These are phyloP conservation scores for Microcyclospora tardicrescens DNA, from an alignment of 2,329 filamentous ascomycete species.

Conservation along the genomic window DNA sequence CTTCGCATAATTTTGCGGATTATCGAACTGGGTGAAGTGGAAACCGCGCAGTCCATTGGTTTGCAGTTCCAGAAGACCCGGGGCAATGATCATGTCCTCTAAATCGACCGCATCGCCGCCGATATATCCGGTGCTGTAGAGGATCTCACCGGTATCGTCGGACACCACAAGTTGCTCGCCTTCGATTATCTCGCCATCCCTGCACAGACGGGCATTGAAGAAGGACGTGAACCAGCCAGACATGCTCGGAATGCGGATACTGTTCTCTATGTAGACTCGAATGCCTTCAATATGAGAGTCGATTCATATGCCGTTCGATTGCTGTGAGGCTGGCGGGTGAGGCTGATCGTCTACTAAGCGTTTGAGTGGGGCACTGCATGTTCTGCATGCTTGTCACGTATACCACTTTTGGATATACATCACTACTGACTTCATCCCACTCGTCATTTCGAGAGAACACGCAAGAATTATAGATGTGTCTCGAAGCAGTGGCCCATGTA, in stretches of 20 bases:
- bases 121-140: constrained; percentile 31
- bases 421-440: too few species aligned
- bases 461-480: too few species aligned
- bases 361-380: too few species aligned
- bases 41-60: constrained; percentile 42
- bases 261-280: not conserved
- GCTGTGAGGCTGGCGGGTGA: too few species aligned
- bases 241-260: constrained; percentile 3
- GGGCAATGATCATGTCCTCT: constrained; percentile 38
- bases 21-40: constrained; percentile 40
- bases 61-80: constrained; percentile 44
- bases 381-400: too few species aligned
- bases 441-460: too few species aligned
- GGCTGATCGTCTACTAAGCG: too few species aligned
- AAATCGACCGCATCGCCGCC: constrained; percentile 36
- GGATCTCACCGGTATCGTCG: constrained; percentile 31
- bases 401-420: too few species aligned
- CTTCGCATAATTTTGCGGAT: constrained; percentile 28
- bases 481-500: too few species aligned
- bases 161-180: constrained; percentile 32
- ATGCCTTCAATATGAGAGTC: not conserved
- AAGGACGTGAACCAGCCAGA: constrained; percentile 33
- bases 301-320: too few species aligned
- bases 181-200: constrained; percentile 30
- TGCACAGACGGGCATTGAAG: constrained; percentile 33